These are phyloP conservation scores for Ceratobasidium sp. DNA, from an alignment of 1,284 basidiomycete species.

Conservation along the genomic window DNA sequence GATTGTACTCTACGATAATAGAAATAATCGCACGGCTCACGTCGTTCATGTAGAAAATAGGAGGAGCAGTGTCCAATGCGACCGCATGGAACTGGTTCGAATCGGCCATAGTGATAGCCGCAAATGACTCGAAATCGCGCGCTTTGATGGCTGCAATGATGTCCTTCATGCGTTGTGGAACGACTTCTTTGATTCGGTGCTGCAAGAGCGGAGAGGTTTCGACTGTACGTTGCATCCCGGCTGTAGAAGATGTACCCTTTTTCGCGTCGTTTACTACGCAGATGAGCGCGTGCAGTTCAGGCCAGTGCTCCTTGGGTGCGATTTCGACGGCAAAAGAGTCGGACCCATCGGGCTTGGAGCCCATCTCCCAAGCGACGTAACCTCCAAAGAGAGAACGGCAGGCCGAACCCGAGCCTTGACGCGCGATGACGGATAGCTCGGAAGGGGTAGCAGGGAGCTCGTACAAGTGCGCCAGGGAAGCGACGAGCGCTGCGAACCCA, in stretches of 20 bases:
- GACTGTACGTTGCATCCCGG: slow-evolving; percentile 98
- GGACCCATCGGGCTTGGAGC: slow-evolving; percentile 69
- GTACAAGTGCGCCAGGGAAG: slow-evolving; percentile 89
- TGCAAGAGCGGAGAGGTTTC: slow-evolving; percentile 89
- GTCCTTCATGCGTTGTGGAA: slow-evolving; percentile 84
- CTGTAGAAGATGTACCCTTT: slow-evolving; percentile 94
- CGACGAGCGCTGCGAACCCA: slow-evolving; percentile 93
- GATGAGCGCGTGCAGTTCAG: slow-evolving; percentile 95
- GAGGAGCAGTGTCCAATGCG: slow-evolving; percentile 94
- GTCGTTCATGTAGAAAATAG: slow-evolving; percentile 99
- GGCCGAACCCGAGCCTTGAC: slow-evolving; percentile 96
- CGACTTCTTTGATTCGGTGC: slow-evolving; percentile 87
- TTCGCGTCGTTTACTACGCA: slow-evolving; percentile 97
- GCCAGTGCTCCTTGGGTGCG: slow-evolving; percentile 89
- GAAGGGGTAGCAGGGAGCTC: slow-evolving; percentile 71
- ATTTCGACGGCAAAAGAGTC: slow-evolving; percentile 92
- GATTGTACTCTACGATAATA: slow-evolving; percentile 92
- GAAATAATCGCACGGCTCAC: slow-evolving; percentile 86
- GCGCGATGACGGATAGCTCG: slow-evolving; percentile 89
- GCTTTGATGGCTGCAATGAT: slow-evolving; percentile 83
- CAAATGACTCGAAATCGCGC: slow-evolving; percentile 89
- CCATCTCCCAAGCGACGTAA: slow-evolving; percentile 96
- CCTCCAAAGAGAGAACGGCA: slow-evolving; percentile 98
- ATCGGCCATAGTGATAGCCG: slow-evolving; percentile 93
- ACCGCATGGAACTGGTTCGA: slow-evolving; percentile 99